Evolutionary conservation across 768 basidiomycete species (phyloP), one percentile per base, ranked within the genome.

Genomic region (Leccinum boreale): DNA sequence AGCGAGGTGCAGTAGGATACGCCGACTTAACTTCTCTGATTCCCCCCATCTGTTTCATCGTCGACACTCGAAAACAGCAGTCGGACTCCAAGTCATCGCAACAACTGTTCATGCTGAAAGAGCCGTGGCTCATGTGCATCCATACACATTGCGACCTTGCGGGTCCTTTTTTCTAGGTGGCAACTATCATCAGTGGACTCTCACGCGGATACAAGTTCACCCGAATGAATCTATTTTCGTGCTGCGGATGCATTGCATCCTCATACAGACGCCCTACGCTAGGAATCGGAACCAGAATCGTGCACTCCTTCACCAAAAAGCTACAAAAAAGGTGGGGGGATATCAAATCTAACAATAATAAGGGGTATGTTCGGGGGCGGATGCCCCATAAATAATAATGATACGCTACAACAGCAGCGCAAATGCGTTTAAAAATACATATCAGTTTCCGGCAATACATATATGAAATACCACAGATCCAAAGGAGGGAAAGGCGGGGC

Each of bases 1-100:
- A 62, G 56, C 65, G 61, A 67, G 52, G 47, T 54, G 50, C 58
- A 64, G 57, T 56, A 52, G 59, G 58, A 63, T 36, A 62, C 64
- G 61, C 50, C 56, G 19, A 26, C 56, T 44, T 29, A n/a, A 50
- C 62, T 51, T 53, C 49, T 42, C 26, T 8, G 28, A 24, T 36
- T 7, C 21, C 46, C 28, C 28, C 53, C 51, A 67, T 63, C 56
- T 60, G 67, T 69, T 69, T 69, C 66, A 69, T 67, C 66, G 50
- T 59, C 58, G 56, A 66, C 57, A 57, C 50, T 46, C 50, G 57
- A 59, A 54, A 46, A 55, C 35, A 24, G 42, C 5, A 46, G 44
- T 26, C 53, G 29, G 53, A 19, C 48, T 53, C 53, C 52, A 49
- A 47, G 57, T 49, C 56, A 54, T 59, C 60, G 53, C 62, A 53